phyloP scores from a whole-genome alignment of 164 flowering plant genomes.

The Magnolia sinica region DNA sequence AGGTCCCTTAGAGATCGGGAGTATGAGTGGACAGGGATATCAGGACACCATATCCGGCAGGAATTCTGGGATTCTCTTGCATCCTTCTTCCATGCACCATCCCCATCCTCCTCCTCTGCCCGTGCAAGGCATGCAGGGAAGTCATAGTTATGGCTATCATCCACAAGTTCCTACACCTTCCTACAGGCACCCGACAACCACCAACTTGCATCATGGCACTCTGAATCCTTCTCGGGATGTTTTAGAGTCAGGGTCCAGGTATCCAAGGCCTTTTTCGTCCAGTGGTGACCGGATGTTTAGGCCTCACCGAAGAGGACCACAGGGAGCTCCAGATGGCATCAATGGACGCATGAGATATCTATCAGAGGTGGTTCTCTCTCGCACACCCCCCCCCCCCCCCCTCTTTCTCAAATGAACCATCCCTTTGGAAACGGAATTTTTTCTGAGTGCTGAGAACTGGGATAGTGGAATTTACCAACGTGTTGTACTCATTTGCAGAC shows the following conservation, averaged over 20 bases:
- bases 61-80: constrained; percentile 35
- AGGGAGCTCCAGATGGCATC: constrained; percentile 36
- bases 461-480: neutral
- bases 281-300: constrained; percentile 46
- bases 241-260: constrained; percentile 39
- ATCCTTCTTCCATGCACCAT: constrained; percentile 38
- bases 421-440: too few relatives aligned
- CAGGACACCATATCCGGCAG: constrained; percentile 36
- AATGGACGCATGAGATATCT: constrained; percentile 46
- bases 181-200: constrained; percentile 29
- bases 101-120: constrained; percentile 28
- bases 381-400: neutral
- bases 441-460: neutral
- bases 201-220: constrained; percentile 21
- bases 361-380: constrained; percentile 46
- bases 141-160: constrained; percentile 33
- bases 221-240: constrained; percentile 30
- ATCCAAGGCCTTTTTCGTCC: constrained; percentile 37
- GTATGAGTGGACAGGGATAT: constrained; percentile 36
- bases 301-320: constrained; percentile 39
- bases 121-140: constrained; percentile 41
- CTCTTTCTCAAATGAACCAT: neutral
- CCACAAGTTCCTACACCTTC: constrained; percentile 45
- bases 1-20: constrained; percentile 41
- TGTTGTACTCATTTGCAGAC: neutral